phyloP scores from a whole-genome alignment of 208 protist genomes.

The Herpetomonas samuelpessoai region DNA sequence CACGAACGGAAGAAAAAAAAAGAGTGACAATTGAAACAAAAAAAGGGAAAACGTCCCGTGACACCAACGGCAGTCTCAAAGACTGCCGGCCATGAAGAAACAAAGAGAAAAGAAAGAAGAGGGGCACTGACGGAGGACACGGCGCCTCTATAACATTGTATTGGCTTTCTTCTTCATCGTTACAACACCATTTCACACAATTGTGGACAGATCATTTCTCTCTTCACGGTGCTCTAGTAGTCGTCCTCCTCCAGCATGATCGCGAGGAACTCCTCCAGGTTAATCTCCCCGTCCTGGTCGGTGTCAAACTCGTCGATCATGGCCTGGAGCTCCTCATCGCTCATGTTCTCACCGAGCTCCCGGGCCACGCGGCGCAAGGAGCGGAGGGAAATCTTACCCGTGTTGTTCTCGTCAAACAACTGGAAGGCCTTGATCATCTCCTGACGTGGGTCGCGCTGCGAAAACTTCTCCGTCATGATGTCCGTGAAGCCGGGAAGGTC shows the following conservation, averaged over 20 bases:
- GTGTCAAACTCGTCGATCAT: conserved; percentile 98
- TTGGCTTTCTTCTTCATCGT: too few relatives aligned
- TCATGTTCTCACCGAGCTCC: conserved; percentile 95
- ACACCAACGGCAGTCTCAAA: too few relatives aligned
- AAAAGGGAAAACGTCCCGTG: too few relatives aligned
- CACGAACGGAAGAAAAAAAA: too few relatives aligned
- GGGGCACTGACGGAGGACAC: too few relatives aligned
- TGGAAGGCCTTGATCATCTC: conserved; percentile 97
- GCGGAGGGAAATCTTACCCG: conserved; percentile 92
- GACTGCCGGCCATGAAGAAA: too few relatives aligned
- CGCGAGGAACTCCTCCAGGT: conserved; percentile 93
- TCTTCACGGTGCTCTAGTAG: conserved; percentile 35
- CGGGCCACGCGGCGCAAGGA: conserved; percentile 93
- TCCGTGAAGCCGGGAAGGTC: conserved; percentile 90
- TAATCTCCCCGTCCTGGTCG: conserved; percentile 95
- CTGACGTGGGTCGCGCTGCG: conserved; percentile 91
- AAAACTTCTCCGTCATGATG: conserved; percentile 93
- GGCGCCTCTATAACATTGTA: too few relatives aligned
- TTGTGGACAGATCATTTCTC: background rate
- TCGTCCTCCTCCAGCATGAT: conserved; percentile 96
- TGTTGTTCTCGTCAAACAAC: conserved; percentile 96
- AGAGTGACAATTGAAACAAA: too few relatives aligned
- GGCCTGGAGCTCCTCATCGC: conserved; percentile 96
- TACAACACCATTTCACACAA: too few relatives aligned
- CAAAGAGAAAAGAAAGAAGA: too few relatives aligned